phyloP scores from a whole-genome alignment of 2,329 filamentous ascomycete genomes.

The Ceratocystis variospora region DNA sequence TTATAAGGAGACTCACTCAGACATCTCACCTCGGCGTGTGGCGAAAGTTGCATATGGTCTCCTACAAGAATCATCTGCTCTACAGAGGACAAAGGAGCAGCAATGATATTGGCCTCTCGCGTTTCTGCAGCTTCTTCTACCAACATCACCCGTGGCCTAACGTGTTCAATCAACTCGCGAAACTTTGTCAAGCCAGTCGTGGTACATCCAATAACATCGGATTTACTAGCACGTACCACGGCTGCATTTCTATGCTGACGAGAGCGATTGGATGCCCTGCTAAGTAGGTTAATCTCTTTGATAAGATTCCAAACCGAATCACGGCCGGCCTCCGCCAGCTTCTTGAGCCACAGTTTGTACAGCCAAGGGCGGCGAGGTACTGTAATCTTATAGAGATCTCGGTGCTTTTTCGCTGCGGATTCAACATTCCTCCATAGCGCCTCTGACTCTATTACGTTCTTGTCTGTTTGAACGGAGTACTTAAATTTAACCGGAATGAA shows the following conservation, averaged over 20 bases:
- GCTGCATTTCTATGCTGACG: slow-evolving; percentile 44
- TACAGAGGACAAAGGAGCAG: slow-evolving; percentile 37
- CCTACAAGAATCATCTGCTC: slow-evolving; percentile 50
- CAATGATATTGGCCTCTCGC: slow-evolving; percentile 46
- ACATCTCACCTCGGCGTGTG: slow-evolving; percentile 48
- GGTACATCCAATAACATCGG: slow-evolving; percentile 49
- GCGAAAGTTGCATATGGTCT: slow-evolving; percentile 67
- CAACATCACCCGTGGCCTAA: slow-evolving; percentile 54
- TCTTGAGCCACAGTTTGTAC: slow-evolving; percentile 50
- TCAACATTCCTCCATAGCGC: slow-evolving; percentile 15
- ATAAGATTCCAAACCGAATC: slow-evolving; percentile 37
- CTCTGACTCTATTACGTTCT: neutral
- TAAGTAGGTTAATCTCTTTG: slow-evolving; percentile 35
- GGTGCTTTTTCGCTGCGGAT: slow-evolving; percentile 18
- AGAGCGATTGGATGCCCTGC: slow-evolving; percentile 40
- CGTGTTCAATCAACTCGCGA: slow-evolving; percentile 49
- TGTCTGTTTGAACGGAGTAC: slow-evolving; percentile 5
- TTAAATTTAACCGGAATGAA: slow-evolving; percentile 25
- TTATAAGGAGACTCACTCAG: slow-evolving; percentile 48
- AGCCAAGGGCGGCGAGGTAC: slow-evolving; percentile 43
- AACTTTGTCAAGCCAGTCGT: slow-evolving; percentile 76
- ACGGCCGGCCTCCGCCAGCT: slow-evolving; percentile 36
- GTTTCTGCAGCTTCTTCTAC: slow-evolving; percentile 74
- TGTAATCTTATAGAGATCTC: slow-evolving; percentile 49
- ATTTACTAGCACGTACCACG: slow-evolving; percentile 25